Evolutionary conservation across 805 yeast species (phyloP), one percentile per base, ranked within the genome.

Genomic region (Candida ovalis): DNA sequence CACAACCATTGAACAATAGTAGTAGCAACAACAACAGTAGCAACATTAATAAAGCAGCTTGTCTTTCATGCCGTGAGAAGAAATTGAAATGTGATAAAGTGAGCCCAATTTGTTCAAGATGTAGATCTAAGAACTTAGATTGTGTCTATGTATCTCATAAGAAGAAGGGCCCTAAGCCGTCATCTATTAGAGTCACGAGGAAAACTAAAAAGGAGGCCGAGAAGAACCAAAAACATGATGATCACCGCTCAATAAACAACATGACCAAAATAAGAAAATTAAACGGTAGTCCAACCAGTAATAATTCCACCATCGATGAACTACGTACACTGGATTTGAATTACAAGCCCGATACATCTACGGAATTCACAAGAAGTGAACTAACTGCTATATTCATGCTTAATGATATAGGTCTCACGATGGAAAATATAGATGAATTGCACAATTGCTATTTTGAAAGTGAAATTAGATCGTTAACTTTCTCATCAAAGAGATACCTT

Each of bases 111-210:
- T 66, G 70, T 41, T 18, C 56, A 3, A 52, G 64, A 25, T 66
- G 70, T 45, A 19, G 27, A 2, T 8, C 45, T 6, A 61, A 53
- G 41, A 41, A 54, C 1, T 12, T 43, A 6, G 49, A 44, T 12
- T 66, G 70, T 41, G 46, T 56, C 2, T 66, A 66, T 40, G 37
- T 61, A 1, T 48, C 55, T 7, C 69, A 58, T 42, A 57, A 49
- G 42, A 66, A 66, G 47, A 64, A 67, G 9, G 70, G 70, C 0
- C 70, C 70, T 2, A 66, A 66, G 45, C 59, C 55, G 7, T 23
- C 30, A 13, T 22, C 28, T 8, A n/a, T 7, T 3, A n/a, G 38
- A 8, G 19, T 17, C 21, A 17, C 4, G 17, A 35, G 9, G 21
- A 35, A 35, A 18, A 10, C 38, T 4, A n/a, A 35, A 12, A 35